phyloP scores from a whole-genome alignment of 768 basidiomycete genomes.

The Mycena metata region DNA sequence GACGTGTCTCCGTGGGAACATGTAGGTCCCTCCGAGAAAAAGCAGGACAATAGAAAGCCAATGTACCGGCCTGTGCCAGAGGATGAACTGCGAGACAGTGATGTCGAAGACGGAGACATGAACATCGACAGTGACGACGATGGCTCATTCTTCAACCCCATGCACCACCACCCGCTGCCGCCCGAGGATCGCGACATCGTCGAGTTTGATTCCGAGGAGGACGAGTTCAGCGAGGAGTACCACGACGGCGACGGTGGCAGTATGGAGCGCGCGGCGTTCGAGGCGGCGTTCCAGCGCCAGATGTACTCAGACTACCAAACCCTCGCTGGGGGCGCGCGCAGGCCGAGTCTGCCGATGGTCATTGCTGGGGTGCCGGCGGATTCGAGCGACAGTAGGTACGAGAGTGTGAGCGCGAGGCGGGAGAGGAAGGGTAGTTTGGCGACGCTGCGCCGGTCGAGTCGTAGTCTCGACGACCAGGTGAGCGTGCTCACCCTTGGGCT shows the following conservation, averaged over 20 bases:
- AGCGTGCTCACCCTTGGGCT: constrained; percentile 39
- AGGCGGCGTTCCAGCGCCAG: constrained; percentile 41
- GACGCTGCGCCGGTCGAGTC: constrained; percentile 72
- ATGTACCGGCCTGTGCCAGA: too few species aligned
- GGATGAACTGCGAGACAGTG: too few species aligned
- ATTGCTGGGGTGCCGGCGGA: constrained; percentile 64
- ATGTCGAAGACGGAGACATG: too few species aligned
- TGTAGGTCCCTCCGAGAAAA: too few species aligned
- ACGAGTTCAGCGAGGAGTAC: constrained; percentile 35
- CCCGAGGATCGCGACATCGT: constrained; percentile 6
- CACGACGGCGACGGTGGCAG: constrained; percentile 26
- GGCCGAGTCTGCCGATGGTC: constrained; percentile 73
- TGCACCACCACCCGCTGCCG: constrained; percentile 35
- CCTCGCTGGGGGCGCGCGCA: too few species aligned
- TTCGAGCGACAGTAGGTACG: constrained; percentile 1
- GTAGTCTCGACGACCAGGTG: constrained; percentile 68
- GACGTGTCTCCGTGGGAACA: too few species aligned
- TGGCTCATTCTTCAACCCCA: constrained; percentile 35
- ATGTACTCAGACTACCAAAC: constrained; percentile 40
- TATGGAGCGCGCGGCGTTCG: constrained; percentile 43
- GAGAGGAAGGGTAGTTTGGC: constrained; percentile 67
- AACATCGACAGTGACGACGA: too few species aligned
- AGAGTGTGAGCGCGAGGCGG: constrained; percentile 7
- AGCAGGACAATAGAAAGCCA: too few species aligned
- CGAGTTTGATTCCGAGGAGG: constrained; percentile 39